Base-by-base conservation (phyloP, 2,329 filamentous ascomycete species). In the Exophiala sp. region DNA sequence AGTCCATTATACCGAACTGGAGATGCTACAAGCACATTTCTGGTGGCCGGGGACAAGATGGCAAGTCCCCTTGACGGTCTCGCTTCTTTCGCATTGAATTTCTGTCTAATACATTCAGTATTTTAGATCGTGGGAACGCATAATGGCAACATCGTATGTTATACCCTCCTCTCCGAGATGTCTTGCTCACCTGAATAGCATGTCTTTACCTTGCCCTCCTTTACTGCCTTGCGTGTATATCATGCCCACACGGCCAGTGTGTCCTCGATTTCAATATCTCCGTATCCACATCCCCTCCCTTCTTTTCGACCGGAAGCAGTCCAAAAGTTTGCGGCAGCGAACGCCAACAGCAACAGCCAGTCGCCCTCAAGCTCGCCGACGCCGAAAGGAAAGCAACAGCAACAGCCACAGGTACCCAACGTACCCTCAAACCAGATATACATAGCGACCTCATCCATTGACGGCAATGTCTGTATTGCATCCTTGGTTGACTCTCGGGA, bases 31-130 rank as follows among this genome's bases (percentile, higher is more conserved):
- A 96, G 90, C 68, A 76, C 87, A 7, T 95, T 95, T 66, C 72
- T 94, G 43, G 88, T 95, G 43, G 86, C 86, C 34, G 91, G 91
- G 45, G 91, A 98, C 74, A 97, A 97, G 73, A 95, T 97, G 91
- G 88, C 91, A 76, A 62, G 74, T 48, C 49, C 41, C 48, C 18
- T n/a, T 39, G 14, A 11, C 19, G 11, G 9, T 18, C 2, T 41
- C 22, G 13, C 29, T 24, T 21, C 13, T 30, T 1, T 38, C 16
- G n/a, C 6, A 14, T 13, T 24, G 35, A 43, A 16, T 32, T 18
- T 39, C n/a, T 21, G n/a, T 30, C 30, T 47, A 47, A 27, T 22
- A 42, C 23, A 14, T 21, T 44, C 8, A 39, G 32, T 46, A 40
- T 43, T 58, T 42, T 69, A 91, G 86, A 85, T 96, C 56, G 76